phyloP scores from a whole-genome alignment of 768 basidiomycete genomes.

The Naganishia vishniacii region DNA sequence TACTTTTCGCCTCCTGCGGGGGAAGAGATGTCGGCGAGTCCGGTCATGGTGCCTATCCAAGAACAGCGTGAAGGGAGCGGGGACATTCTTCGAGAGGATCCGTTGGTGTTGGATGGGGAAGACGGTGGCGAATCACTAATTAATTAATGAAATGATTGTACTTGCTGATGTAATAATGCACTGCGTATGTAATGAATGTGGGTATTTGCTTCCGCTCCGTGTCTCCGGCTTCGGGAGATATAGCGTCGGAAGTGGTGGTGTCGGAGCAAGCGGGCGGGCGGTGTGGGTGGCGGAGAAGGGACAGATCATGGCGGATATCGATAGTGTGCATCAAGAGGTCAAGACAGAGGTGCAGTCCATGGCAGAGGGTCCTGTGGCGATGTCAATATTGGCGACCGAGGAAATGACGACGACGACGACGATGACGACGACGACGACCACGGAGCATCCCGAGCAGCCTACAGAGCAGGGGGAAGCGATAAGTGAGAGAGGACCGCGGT shows the following conservation, averaged over 20 bases:
- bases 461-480: not conserved
- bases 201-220: not conserved
- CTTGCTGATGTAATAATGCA: not conserved
- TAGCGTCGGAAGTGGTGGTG: not conserved
- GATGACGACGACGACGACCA: not conserved
- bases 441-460: not conserved
- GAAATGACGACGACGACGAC: not conserved
- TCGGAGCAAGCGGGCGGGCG: not conserved
- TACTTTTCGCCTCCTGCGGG: not conserved
- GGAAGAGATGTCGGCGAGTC: not conserved
- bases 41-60: slow-evolving; percentile 4
- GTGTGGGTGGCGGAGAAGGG: not conserved
- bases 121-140: no score
- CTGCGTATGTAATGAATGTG: no score
- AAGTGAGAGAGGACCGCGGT: not conserved
- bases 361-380: not conserved
- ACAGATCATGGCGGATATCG: not conserved
- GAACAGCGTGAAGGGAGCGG: not conserved
- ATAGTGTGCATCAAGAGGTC: not conserved
- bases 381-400: not conserved
- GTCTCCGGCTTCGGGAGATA: not conserved
- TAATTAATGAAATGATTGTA: no score
- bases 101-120: no score
- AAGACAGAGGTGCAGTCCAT: not conserved
- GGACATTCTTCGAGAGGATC: no score